Evolutionary conservation across 768 basidiomycete species (phyloP).

Genomic region (Kwoniella heveanensis): DNA sequence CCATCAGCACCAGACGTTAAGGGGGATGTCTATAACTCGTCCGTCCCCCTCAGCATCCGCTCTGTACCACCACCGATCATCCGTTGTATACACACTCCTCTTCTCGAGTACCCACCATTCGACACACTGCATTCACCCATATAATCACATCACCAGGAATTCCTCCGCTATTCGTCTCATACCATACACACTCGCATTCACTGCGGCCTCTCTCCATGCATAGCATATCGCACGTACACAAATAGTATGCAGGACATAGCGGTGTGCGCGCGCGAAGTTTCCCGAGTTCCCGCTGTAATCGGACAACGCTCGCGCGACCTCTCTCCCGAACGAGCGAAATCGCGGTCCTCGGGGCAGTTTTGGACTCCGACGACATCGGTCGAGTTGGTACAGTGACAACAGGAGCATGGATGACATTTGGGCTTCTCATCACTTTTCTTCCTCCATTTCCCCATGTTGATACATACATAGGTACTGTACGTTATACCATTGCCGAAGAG

Average conservation of each 20-base stretch:
- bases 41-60: too few relatives aligned
- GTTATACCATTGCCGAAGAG: too few relatives aligned
- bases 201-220: too few relatives aligned
- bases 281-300: background rate
- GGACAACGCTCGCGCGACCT: background rate
- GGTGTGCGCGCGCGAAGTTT: too few relatives aligned
- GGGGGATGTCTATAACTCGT: too few relatives aligned
- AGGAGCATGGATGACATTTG: too few relatives aligned
- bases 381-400: background rate
- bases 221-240: too few relatives aligned
- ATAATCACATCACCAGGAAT: conserved; percentile 2
- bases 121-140: background rate
- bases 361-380: conserved; percentile 1
- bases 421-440: background rate
- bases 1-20: conserved; percentile 1
- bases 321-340: background rate
- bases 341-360: background rate
- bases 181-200: too few relatives aligned
- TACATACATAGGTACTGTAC: background rate
- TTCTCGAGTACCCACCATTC: background rate
- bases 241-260: too few relatives aligned
- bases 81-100: conserved; percentile 8
- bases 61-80: background rate
- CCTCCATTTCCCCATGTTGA: background rate
- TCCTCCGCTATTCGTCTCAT: too few relatives aligned